phyloP scores from a whole-genome alignment of 2,329 filamentous ascomycete genomes.

The Diplodia seriata region DNA sequence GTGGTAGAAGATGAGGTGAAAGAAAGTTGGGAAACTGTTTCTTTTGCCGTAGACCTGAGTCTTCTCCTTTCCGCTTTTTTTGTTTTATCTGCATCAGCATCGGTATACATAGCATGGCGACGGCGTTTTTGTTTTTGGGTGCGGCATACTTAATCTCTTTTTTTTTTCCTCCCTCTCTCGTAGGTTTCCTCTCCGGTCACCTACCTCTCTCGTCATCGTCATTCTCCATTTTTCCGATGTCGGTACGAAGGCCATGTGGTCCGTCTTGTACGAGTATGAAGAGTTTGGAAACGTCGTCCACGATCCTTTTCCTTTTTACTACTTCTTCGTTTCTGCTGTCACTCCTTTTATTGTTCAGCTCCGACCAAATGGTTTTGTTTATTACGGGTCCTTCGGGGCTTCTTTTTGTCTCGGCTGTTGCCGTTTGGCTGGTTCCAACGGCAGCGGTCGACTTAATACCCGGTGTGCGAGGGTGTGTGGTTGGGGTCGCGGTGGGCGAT shows the following conservation, averaged over 20 bases:
- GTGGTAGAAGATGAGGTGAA: background rate
- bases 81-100: constrained; percentile 7
- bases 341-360: background rate
- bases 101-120: constrained; percentile 12
- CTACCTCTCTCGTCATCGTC: background rate
- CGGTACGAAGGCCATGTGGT: background rate
- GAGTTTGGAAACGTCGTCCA: background rate
- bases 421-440: background rate
- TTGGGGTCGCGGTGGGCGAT: background rate
- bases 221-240: background rate
- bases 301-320: background rate
- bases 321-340: background rate
- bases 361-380: background rate
- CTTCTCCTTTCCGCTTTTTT: background rate
- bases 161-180: background rate
- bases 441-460: background rate
- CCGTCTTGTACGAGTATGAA: background rate
- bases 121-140: constrained; percentile 13
- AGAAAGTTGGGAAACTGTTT: background rate
- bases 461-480: background rate
- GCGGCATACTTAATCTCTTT: background rate
- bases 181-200: background rate
- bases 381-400: background rate
- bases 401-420: background rate
- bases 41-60: background rate